Percentiles rank a stretch among this genome's conserved stretches.
These are phyloP conservation scores for Blastocystis sp. DNA, from an alignment of 352 stramenopile genomes.

Conservation along the genomic window DNA sequence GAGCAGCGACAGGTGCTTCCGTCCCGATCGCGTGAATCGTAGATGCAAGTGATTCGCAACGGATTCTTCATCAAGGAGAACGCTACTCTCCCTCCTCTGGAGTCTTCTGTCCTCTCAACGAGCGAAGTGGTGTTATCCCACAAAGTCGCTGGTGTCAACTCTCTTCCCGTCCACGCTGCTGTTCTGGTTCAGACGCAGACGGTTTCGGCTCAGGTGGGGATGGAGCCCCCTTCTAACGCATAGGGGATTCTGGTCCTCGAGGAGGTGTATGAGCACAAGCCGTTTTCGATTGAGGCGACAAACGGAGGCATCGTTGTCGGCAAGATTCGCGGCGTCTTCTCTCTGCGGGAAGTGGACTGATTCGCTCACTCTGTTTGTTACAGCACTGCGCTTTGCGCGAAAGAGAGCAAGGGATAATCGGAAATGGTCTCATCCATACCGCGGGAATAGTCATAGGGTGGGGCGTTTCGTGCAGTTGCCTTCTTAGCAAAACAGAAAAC, in stretches of 20 bases:
- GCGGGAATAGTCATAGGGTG: no score
- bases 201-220: neutral
- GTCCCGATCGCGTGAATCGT: neutral
- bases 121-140: neutral
- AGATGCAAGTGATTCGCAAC: neutral
- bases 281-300: neutral
- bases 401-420: no score
- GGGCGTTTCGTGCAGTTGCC: no score
- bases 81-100: neutral
- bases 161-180: slow-evolving; percentile 26
- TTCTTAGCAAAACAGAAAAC: no score
- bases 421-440: no score
- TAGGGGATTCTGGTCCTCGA: neutral
- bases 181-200: neutral
- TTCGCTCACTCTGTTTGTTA: no score
- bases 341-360: neutral
- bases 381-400: no score
- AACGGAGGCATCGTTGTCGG: neutral
- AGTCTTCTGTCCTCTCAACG: neutral
- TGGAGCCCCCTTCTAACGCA: neutral
- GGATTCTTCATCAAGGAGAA: slow-evolving; percentile 19
- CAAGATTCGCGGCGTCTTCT: neutral
- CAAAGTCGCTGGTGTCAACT: neutral
- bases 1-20: neutral
- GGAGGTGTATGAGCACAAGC: neutral